These are phyloP conservation scores for Aspergillus wentii DNA, from an alignment of 495 filamentous ascomycete genomes.

Conservation along the genomic window DNA sequence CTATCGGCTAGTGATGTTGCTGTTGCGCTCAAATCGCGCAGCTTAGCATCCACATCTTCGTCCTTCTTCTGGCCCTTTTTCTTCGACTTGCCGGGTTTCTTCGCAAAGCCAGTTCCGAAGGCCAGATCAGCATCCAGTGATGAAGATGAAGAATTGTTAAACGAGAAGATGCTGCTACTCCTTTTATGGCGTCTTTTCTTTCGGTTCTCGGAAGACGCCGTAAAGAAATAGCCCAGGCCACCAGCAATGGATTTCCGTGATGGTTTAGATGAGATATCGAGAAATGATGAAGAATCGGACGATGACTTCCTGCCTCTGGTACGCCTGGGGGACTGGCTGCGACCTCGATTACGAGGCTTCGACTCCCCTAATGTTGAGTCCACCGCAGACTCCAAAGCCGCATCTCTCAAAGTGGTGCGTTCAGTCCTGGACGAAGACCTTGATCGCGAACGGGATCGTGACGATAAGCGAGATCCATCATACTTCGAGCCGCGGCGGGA, in stretches of 20 bases:
- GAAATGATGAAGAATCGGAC: constrained; percentile 28
- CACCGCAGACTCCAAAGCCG: constrained; percentile 42
- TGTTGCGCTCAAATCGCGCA: constrained; percentile 52
- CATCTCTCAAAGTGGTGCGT: constrained; percentile 38
- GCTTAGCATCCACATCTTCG: constrained; percentile 48
- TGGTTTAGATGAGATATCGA: constrained; percentile 24
- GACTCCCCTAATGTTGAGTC: constrained; percentile 30
- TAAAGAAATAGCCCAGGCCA: constrained; percentile 44
- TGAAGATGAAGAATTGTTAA: constrained; percentile 56
- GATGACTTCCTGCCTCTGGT: constrained; percentile 27
- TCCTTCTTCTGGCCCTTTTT: constrained; percentile 27
- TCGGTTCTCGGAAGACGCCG: constrained; percentile 44
- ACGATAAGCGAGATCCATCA: constrained; percentile 11
- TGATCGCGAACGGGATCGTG: constrained; percentile 40
- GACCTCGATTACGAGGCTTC: constrained; percentile 21
- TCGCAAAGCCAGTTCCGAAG: constrained; percentile 36
- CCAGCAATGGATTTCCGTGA: constrained; percentile 21
- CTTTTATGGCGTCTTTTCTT: constrained; percentile 37
- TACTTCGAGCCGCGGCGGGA: constrained; percentile 16
- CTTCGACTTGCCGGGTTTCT: constrained; percentile 27
- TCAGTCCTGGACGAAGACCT: constrained; percentile 36
- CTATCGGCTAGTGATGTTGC: constrained; percentile 46
- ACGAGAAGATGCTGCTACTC: constrained; percentile 52
- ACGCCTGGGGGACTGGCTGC: constrained; percentile 27
- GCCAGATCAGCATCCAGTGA: constrained; percentile 53